phyloP scores from a whole-genome alignment of 768 basidiomycete genomes.

The Suillus americanus region DNA sequence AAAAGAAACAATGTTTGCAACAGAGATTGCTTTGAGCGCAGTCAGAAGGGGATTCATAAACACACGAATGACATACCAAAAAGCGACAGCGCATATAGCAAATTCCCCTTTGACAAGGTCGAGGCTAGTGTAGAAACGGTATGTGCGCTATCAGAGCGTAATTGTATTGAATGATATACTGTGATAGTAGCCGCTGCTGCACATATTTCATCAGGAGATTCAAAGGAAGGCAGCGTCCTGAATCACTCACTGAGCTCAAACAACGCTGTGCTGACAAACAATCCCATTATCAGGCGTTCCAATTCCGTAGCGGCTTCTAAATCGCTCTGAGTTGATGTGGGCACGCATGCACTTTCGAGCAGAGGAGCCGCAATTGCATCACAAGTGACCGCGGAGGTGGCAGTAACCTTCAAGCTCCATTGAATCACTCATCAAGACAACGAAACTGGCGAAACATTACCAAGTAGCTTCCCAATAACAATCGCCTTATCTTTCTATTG shows the following conservation, averaged over 20 bases:
- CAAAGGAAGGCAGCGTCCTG: not conserved
- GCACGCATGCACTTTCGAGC: constrained; percentile 4
- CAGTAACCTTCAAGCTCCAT: constrained; percentile 2
- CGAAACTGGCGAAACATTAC: not conserved
- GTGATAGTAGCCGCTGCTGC: constrained; percentile 6
- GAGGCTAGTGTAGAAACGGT: not conserved
- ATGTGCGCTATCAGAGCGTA: not conserved
- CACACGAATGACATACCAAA: constrained; percentile 2
- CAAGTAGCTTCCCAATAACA: constrained; percentile 8
- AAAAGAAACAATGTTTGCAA: constrained; percentile 10
- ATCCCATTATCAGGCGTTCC: constrained; percentile 6
- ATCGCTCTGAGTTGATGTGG: not conserved
- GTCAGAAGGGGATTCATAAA: not conserved
- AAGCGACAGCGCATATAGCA: constrained; percentile 10
- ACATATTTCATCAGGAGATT: not conserved
- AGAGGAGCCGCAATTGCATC: not conserved
- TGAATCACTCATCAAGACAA: not conserved
- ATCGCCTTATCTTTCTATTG: not conserved
- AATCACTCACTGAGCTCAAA: constrained; percentile 12
- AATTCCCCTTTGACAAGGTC: constrained; percentile 7
- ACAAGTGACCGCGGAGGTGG: constrained; percentile 7
- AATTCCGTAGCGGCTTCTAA: constrained; percentile 3
- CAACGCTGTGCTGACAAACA: constrained; percentile 6
- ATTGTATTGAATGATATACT: not conserved
- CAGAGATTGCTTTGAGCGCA: constrained; percentile 2